Percentiles rank a stretch among this genome's conserved stretches.
phyloP scores from a whole-genome alignment of 2,329 filamentous ascomycete species.

The Microascus cirrosus region DNA sequence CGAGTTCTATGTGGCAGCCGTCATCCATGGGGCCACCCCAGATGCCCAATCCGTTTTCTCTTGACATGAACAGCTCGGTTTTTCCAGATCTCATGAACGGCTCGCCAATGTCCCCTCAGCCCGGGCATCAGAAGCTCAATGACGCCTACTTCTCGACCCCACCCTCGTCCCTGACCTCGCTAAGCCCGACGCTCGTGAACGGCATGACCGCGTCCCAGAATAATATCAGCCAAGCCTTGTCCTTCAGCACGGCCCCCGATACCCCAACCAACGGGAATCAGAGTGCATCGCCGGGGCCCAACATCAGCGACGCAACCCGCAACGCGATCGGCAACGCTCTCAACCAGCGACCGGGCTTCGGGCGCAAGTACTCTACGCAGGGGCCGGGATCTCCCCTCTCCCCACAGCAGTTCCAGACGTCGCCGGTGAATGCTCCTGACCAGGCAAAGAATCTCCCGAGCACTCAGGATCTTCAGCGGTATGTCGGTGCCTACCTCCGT shows the following conservation, averaged over 20 bases:
- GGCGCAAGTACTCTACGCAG: conserved; percentile 52
- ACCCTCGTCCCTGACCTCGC: conserved; percentile 59
- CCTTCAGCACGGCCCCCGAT: conserved; percentile 55
- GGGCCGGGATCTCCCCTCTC: conserved; percentile 43
- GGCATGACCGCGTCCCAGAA: conserved; percentile 40
- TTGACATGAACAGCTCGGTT: conserved; percentile 63
- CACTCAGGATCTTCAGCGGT: conserved; percentile 79
- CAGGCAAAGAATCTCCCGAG: conserved; percentile 56
- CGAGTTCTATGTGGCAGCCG: conserved; percentile 57
- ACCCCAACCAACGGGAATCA: conserved; percentile 58
- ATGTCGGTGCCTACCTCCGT: conserved; percentile 78
- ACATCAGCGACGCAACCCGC: conserved; percentile 55
- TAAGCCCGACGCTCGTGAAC: conserved; percentile 62
- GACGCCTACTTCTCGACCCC: conserved; percentile 74
- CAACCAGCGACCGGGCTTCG: conserved; percentile 42
- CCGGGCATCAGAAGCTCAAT: conserved; percentile 55
- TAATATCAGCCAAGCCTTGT: conserved; percentile 54
- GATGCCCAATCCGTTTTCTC: conserved; percentile 57
- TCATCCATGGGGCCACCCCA: conserved; percentile 59
- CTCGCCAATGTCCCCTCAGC: conserved; percentile 68
- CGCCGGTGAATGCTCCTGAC: conserved; percentile 35
- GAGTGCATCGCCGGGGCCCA: conserved; percentile 47
- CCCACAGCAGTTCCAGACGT: conserved; percentile 36
- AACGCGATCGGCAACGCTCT: conserved; percentile 49
- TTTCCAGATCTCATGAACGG: conserved; percentile 68